These are phyloP conservation scores for Trypethelium eluteriae DNA, from an alignment of 495 filamentous ascomycete genomes.

Conservation along the genomic window DNA sequence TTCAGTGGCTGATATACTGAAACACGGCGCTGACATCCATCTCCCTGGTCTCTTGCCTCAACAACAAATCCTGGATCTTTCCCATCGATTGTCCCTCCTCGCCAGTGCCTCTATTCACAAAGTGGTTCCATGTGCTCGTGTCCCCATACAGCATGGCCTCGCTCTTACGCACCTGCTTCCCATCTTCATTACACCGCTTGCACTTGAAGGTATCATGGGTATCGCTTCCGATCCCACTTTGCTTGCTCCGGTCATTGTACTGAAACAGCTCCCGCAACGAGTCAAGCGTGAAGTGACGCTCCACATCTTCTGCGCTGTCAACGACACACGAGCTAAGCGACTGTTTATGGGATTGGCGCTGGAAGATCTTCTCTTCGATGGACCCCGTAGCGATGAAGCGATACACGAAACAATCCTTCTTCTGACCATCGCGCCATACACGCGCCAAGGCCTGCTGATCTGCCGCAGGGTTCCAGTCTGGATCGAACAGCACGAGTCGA, in stretches of 20 bases:
- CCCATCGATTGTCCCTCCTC: slow-evolving; percentile 59
- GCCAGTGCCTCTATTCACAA: slow-evolving; percentile 50
- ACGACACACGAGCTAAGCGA: slow-evolving; percentile 96
- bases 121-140: slow-evolving; percentile 98
- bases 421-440: slow-evolving; percentile 98
- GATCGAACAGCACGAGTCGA: slow-evolving; percentile 92
- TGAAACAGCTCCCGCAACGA: slow-evolving; percentile 86
- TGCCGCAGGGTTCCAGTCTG: slow-evolving; percentile 98
- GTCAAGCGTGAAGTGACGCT: slow-evolving; percentile 89
- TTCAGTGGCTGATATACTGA: slow-evolving; percentile 93
- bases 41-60: slow-evolving; percentile 77
- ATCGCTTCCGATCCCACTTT: slow-evolving; percentile 73
- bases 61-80: slow-evolving; percentile 81
- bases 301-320: slow-evolving; percentile 91
- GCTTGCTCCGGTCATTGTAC: slow-evolving; percentile 43
- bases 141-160: slow-evolving; percentile 94
- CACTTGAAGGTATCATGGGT: slow-evolving; percentile 99
- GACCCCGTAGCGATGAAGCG: slow-evolving; percentile 96
- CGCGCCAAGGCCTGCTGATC: slow-evolving; percentile 96
- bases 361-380: slow-evolving; percentile 99
- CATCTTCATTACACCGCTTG: slow-evolving; percentile 80
- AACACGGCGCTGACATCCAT: slow-evolving; percentile 86
- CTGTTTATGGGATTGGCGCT: slow-evolving; percentile 96
- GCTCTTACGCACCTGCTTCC: slow-evolving; percentile 77
- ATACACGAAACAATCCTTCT: slow-evolving; percentile 99